Conservation (phyloP, 177 flowering plant genomes). For the Vitis hybrid region DNA sequence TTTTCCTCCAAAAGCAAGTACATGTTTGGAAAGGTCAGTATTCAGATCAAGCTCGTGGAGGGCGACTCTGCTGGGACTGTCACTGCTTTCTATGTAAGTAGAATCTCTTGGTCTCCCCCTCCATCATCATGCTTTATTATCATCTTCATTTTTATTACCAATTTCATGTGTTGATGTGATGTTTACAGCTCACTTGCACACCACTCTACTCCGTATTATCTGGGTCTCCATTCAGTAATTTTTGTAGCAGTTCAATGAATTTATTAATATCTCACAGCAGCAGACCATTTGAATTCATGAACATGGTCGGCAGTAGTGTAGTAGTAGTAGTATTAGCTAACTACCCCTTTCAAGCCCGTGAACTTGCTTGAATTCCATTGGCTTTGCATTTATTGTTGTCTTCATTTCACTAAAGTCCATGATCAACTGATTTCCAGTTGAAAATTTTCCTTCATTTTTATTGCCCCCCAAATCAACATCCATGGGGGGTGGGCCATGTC, state of each 20-base stretch:
- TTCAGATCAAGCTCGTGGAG: constrained; percentile 85
- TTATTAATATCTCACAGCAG: no score
- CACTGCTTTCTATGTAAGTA: constrained; percentile 87
- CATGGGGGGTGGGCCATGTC: not conserved
- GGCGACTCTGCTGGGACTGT: constrained; percentile 99
- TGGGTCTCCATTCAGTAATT: no score
- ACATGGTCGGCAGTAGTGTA: no score
- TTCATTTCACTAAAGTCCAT: no score
- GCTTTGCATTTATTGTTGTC: not conserved
- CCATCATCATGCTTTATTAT: not conserved
- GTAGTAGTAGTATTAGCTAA: not conserved
- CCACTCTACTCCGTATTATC: no score
- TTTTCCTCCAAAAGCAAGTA: constrained; percentile 84
- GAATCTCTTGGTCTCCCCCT: not conserved
- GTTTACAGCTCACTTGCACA: no score
- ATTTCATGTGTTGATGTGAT: no score
- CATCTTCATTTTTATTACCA: no score
- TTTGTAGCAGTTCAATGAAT: no score
- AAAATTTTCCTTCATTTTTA: no score
- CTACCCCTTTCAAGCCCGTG: not conserved
- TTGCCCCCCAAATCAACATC: not conserved
- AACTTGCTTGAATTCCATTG: constrained; percentile 1
- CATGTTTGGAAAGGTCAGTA: constrained; percentile 77
- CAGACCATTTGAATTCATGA: no score
- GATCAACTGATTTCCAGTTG: no score